Evolutionary conservation across 805 yeast species (phyloP), one percentile per base, ranked within the genome.

Genomic region (Candida yuanshanica): DNA sequence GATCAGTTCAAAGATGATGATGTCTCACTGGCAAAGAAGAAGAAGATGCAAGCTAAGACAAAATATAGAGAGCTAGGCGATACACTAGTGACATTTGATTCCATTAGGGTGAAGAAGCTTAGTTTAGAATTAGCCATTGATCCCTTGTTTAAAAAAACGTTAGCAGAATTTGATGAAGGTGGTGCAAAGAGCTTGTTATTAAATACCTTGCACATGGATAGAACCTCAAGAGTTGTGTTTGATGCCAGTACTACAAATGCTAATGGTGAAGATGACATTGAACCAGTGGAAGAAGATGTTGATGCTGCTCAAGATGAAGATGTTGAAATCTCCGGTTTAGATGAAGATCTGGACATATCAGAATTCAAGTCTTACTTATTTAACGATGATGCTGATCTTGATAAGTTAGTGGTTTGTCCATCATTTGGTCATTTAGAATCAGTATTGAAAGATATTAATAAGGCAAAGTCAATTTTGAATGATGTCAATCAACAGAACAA

Each of bases 141-240:
- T 60, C 91, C 91, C 0, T 64, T 84, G 23, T 84, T 84, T 59
- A 82, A 81, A 50, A 82, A 81, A 53, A 83, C 88, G 0, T 64
- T 83, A 36, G 79, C 88, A 0, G 90, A 83, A 39, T 83, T 83
- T 51, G 93, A 84, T 56, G 91, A 83, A 63, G 90, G 90, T 26
- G 91, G 93, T 5, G 81, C 91, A 8, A 83, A 81, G 53, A 76
- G 85, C 46, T 64, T 84, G 37, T 60, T 83, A 33, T 56, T 81
- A 46, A 83, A 83, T 47, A 75, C 85, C 0, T 67, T 83, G 35
- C 68, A 69, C 45, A 66, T 79, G 13, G 81, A 82, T 50, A 42
- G 58, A 1, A 52, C 70, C 1, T 76, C 79, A 0, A 61, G 82
- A 50, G 79, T 83, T 4, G 75, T 81, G 2, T 82, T 83, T 53